These are phyloP conservation scores for Wallacemonas rigidus DNA, from an alignment of 208 protist genomes.

Conservation along the genomic window DNA sequence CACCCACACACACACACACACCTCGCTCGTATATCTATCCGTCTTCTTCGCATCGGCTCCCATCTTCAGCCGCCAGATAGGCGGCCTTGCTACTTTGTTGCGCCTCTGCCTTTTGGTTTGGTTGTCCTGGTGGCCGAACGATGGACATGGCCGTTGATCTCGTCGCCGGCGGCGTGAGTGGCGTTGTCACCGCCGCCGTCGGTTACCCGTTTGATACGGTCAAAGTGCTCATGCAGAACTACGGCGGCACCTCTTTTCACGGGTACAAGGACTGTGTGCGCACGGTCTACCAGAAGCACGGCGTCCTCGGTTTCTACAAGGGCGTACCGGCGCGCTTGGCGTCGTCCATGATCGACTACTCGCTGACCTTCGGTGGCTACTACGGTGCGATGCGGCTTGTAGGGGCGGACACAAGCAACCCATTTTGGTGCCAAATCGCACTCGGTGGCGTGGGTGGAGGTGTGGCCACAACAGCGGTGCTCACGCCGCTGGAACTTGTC, in stretches of 20 bases:
- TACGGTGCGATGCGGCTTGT: constrained; percentile 30
- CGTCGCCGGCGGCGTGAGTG: constrained; percentile 40
- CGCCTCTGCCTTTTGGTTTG: no score
- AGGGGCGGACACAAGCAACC: constrained; percentile 27
- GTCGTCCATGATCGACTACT: constrained; percentile 36
- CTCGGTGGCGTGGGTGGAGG: constrained; percentile 40
- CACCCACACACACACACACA: no score
- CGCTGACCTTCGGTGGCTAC: constrained; percentile 42
- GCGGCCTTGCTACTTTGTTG: no score
- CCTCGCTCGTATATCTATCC: no score
- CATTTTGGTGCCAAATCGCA: constrained; percentile 23
- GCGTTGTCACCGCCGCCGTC: constrained; percentile 34
- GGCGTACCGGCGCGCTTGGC: constrained; percentile 42
- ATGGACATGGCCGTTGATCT: constrained; percentile 24
- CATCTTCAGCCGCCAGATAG: no score
- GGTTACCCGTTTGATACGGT: constrained; percentile 62
- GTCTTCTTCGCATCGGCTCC: no score
- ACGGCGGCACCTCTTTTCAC: constrained; percentile 22
- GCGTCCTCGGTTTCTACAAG: constrained; percentile 39
- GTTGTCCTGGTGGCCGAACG: background rate
- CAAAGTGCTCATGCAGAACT: constrained; percentile 53
- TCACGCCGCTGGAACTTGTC: constrained; percentile 53
- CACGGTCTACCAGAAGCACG: constrained; percentile 31
- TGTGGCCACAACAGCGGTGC: constrained; percentile 34
- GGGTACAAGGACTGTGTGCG: constrained; percentile 32